Evolutionary conservation across 495 filamentous ascomycete species (phyloP), one percentile per base, ranked within the genome.

Genomic region (Podospora tetraspora): DNA sequence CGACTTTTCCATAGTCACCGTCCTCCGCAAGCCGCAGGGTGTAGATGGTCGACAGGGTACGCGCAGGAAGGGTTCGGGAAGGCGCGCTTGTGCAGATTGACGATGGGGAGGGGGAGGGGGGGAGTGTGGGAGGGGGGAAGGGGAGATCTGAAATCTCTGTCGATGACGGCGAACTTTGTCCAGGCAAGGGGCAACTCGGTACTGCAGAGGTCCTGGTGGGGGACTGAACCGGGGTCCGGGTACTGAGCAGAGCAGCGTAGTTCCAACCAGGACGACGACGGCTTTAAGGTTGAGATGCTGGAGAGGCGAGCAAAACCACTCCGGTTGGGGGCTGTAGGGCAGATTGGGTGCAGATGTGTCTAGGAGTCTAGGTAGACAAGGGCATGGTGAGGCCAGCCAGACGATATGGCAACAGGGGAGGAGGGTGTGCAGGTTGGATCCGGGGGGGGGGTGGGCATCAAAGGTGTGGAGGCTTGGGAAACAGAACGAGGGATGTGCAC

Each of bases 1-100:
- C 72, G 71, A 75, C 75, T 73, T 76, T 76, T 76, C 75, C 74
- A 79, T 76, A 78, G 74, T 82, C 77, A 79, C 70, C 66, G 77
- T 78, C 71, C 77, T 70, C 74, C 73, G 71, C 68, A 25, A 70
- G 71, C 74, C 57, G 59, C 61, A 74, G 73, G 72, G 71, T 73
- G 71, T 71, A 73, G 72, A 69, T 29, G 57, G 68, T 62, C 67
- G 73, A 70, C 75, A 76, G 74, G 74, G 76, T 71, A 75, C 74
- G 67, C 77, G 77, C 79, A 72, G 70, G 77, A 72, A 73, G 73
- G 76, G 75, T 70, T 77, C 75, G 78, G 77, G 71, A 77, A 74
- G 76, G 68, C 71, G 79, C 78, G 76, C 75, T 61, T 63, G 63
- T 75, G 73, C 74, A 73, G 74, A 75, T 70, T 68, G 71, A 74